Base-by-base conservation (phyloP, 805 yeast genomes). In the Schwanniomyces vanrijiae region DNA sequence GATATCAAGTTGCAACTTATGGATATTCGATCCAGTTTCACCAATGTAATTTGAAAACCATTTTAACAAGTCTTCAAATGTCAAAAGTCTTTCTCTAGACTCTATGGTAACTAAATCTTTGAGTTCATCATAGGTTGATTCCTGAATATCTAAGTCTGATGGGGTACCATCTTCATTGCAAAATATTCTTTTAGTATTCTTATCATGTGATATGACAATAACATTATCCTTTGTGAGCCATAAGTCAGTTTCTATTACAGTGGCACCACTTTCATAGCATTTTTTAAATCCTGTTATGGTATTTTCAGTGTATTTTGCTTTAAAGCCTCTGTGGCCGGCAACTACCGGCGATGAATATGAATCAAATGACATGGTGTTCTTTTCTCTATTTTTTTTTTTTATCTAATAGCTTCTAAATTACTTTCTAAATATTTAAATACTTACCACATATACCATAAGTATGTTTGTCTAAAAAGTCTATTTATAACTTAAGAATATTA, bases 271-370 rank as follows among this genome's bases (percentile, higher is more conserved):
- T 13, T 59, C 60, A 48, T 49, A 71, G 48, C 77, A 71, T 41
- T 66, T 59, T 16, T 55, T 53, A 51, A 73, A 73, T 6, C 76
- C 76, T 5, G 42, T 16, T 16, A 73, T 19, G 8, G 77, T 70
- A 52, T 73, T 73, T 51, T 73, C 78, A 3, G 73, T 61, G 46
- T 64, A 67, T 40, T 62, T 56, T 31, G 64, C 73, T 48, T 73
- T 73, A 55, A 66, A 73, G 0, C 78, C 78, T 42, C 78, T 61
- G 49, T 73, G 78, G 41, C 78, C 78, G 5, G 65, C 63, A 8
- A 72, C 66, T 0, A 64, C 56, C 1, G 72, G 65, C 2, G 55
- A 46, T 22, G 47, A 29, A 22, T 44, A 44, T 3, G 25, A 6
- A 8, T 22, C 31, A 3, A 29, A 8, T 7, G 33, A 42, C 44